phyloP scores from a whole-genome alignment of 148 eudicot genomes.

The Euryodendron excelsum region DNA sequence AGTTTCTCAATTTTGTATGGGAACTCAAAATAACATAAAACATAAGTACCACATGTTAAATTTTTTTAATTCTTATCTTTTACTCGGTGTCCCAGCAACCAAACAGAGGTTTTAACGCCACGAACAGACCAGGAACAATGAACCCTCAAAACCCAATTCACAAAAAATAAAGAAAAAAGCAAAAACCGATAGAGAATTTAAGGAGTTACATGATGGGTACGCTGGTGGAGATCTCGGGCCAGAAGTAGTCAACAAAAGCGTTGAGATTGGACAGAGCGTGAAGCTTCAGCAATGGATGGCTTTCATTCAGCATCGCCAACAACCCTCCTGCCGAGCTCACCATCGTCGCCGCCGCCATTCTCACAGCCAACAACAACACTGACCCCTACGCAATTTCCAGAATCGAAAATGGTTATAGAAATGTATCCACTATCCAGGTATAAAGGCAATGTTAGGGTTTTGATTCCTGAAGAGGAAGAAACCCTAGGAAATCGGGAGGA shows the following conservation, averaged over 20 bases:
- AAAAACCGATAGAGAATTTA: background rate
- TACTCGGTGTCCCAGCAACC: background rate
- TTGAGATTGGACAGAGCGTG: constrained; percentile 86
- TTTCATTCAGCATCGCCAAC: constrained; percentile 79
- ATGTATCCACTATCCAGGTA: background rate
- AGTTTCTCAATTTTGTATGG: background rate
- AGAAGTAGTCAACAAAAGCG: constrained; percentile 60
- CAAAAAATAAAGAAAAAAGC: background rate
- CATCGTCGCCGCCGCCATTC: constrained; percentile 41
- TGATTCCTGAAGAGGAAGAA: background rate
- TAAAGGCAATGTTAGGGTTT: background rate
- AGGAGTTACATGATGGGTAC: constrained; percentile 58
- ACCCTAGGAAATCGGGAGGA: constrained; percentile 9
- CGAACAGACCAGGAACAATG: background rate
- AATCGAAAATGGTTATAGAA: background rate
- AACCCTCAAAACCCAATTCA: background rate
- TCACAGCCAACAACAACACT: background rate
- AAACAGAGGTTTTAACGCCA: background rate
- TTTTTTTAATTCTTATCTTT: background rate
- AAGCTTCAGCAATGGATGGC: constrained; percentile 57
- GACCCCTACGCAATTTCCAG: too few species aligned
- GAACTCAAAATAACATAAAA: background rate
- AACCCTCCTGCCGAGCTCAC: constrained; percentile 85
- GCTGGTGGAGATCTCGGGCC: constrained; percentile 93
- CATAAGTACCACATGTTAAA: background rate